Percentiles rank a stretch among this genome's conserved stretches.
These are phyloP conservation scores for Urtica urens DNA, from an alignment of 306 rosid species.

Conservation along the genomic window DNA sequence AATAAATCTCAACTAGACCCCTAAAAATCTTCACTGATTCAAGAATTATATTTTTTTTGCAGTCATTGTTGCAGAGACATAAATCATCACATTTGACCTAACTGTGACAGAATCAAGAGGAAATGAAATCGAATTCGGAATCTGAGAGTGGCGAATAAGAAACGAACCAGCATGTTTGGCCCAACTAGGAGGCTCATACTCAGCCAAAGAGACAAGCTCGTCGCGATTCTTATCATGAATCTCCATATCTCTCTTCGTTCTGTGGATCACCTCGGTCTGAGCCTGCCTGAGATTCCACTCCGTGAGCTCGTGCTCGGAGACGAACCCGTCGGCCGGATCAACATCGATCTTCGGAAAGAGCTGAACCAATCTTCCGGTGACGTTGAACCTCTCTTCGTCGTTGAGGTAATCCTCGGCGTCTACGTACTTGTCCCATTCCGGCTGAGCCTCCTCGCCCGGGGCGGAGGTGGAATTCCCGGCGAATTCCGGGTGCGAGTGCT, in stretches of 20 bases:
- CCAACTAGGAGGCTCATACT: conserved; percentile 91
- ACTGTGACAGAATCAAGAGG: too few relatives aligned
- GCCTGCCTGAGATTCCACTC: conserved; percentile 72
- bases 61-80: too few relatives aligned
- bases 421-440: conserved; percentile 88
- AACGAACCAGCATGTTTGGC: conserved; percentile 49
- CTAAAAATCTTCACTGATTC: too few relatives aligned
- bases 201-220: conserved; percentile 61
- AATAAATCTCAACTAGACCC: too few relatives aligned
- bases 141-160: background rate
- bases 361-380: conserved; percentile 43
- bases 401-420: conserved; percentile 80
- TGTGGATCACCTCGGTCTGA: conserved; percentile 53
- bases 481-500: conserved; percentile 39
- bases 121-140: too few relatives aligned
- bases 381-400: conserved; percentile 76
- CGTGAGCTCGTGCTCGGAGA: conserved; percentile 57
- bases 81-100: too few relatives aligned
- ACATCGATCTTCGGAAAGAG: conserved; percentile 76
- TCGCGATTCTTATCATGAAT: conserved; percentile 76
- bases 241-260: conserved; percentile 76
- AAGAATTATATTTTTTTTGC: too few relatives aligned
- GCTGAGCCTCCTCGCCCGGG: conserved; percentile 67
- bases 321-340: conserved; percentile 49
- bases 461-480: conserved; percentile 41